These are phyloP conservation scores for Terfezia boudieri DNA, from an alignment of 495 filamentous ascomycete genomes.

Conservation along the genomic window DNA sequence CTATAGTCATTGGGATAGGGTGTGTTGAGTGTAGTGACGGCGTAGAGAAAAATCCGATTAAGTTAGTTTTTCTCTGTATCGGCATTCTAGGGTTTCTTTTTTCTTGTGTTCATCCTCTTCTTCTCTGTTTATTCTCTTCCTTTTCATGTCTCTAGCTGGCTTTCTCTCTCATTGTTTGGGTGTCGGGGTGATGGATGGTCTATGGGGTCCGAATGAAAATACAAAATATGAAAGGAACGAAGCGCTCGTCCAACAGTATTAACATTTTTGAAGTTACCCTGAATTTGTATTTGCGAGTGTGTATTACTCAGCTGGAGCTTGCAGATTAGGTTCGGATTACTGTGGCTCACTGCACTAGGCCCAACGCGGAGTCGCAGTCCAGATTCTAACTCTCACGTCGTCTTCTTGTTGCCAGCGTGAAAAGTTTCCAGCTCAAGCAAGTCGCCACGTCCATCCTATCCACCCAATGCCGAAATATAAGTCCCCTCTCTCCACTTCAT, in stretches of 20 bases:
- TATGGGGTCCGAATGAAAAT: no score
- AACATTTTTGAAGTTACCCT: no score
- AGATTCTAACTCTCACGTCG: slow-evolving; percentile 5
- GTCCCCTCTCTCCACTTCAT: slow-evolving; percentile 18
- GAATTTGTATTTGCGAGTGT: no score
- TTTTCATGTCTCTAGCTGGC: neutral
- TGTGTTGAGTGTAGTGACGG: neutral
- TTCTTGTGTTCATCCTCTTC: neutral
- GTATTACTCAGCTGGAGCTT: no score
- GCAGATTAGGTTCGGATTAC: no score
- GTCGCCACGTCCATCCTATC: neutral
- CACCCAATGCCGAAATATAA: slow-evolving; percentile 62
- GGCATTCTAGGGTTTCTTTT: neutral
- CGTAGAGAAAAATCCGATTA: no score
- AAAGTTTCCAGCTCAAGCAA: neutral
- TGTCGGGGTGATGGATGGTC: neutral
- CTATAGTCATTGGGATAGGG: neutral
- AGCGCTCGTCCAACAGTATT: no score
- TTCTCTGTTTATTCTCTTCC: neutral
- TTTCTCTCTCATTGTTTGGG: neutral
- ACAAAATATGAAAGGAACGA: no score
- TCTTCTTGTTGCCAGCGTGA: neutral
- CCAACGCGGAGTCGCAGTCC: no score
- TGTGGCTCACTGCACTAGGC: no score
- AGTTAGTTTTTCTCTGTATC: neutral